These are phyloP conservation scores for Tetrastigma voinierianum DNA, from an alignment of 164 flowering plant genomes.

Conservation along the genomic window DNA sequence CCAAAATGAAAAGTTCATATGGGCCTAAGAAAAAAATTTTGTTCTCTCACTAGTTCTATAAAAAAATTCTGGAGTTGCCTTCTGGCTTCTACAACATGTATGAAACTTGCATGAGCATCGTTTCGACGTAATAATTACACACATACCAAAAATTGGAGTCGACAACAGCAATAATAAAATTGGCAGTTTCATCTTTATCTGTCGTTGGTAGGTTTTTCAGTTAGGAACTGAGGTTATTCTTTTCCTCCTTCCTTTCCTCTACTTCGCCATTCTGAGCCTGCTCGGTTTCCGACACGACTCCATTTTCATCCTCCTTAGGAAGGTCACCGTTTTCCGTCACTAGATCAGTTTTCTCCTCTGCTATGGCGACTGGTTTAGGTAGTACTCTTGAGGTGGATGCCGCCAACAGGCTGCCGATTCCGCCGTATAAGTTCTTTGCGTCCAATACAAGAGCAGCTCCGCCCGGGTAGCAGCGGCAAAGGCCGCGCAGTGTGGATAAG, in stretches of 20 bases:
- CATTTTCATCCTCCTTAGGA: slow-evolving; percentile 41
- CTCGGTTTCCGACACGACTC: slow-evolving; percentile 28
- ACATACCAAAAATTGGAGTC: too few species aligned
- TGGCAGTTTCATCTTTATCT: too few species aligned
- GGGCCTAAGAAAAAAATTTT: too few species aligned
- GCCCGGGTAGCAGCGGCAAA: slow-evolving; percentile 92
- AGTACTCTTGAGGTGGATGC: slow-evolving; percentile 46
- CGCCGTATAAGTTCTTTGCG: slow-evolving; percentile 67
- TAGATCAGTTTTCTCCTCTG: slow-evolving; percentile 27
- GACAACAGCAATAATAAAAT: not conserved
- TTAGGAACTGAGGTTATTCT: slow-evolving; percentile 12
- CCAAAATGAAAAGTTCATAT: too few species aligned
- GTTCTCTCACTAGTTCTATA: too few species aligned
- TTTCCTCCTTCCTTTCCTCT: slow-evolving; percentile 24
- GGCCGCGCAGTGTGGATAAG: slow-evolving; percentile 81
- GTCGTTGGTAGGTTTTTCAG: not conserved
- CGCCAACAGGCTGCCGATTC: slow-evolving; percentile 57
- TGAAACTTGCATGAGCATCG: too few species aligned
- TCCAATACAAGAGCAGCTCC: slow-evolving; percentile 67
- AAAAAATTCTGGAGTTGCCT: too few species aligned
- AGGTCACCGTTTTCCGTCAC: slow-evolving; percentile 48
- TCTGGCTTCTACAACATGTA: too few species aligned
- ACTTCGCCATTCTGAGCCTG: slow-evolving; percentile 18
- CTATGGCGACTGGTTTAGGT: slow-evolving; percentile 35
- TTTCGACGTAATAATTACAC: too few species aligned